These are phyloP conservation scores for Coccinonectria pachysandricola DNA, from an alignment of 2,329 filamentous ascomycete genomes.

Conservation along the genomic window DNA sequence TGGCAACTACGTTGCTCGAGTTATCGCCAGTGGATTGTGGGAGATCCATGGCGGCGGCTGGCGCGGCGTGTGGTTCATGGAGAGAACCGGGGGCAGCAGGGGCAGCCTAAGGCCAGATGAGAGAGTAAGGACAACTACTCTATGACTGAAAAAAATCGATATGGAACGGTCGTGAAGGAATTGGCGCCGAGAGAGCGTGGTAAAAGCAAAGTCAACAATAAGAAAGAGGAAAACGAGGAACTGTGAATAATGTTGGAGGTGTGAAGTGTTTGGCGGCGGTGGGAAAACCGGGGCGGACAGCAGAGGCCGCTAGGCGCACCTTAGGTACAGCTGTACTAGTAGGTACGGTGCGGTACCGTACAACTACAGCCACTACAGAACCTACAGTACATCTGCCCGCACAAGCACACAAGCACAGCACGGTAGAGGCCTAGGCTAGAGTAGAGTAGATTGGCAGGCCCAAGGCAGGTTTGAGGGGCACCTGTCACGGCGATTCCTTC, in stretches of 20 bases:
- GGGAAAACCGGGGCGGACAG: constrained; percentile 17
- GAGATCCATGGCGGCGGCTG: constrained; percentile 19
- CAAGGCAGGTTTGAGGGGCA: too few species aligned
- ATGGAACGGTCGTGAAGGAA: constrained; percentile 6
- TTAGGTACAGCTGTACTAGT: constrained; percentile 1
- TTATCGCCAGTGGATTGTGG: constrained; percentile 17
- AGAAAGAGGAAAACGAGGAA: constrained; percentile 9
- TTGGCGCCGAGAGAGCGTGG: constrained; percentile 1
- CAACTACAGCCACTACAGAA: too few species aligned
- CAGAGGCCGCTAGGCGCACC: constrained; percentile 3
- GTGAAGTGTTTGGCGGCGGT: constrained; percentile 8
- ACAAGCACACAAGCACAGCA: too few species aligned
- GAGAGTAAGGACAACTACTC: constrained; percentile 11
- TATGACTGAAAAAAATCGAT: constrained; percentile 2
- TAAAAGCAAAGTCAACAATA: too few species aligned
- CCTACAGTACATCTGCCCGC: too few species aligned
- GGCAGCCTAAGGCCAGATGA: constrained; percentile 9
- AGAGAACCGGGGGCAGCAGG: constrained; percentile 11
- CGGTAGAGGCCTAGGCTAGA: too few species aligned
- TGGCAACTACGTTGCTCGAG: constrained; percentile 18
- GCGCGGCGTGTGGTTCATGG: constrained; percentile 12
- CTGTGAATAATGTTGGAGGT: constrained; percentile 8
- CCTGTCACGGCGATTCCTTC: too few species aligned
- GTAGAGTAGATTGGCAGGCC: too few species aligned
- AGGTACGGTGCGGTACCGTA: constrained; percentile 1